These are phyloP conservation scores for Ascoidea tarda DNA, from an alignment of 805 yeast species.

Conservation along the genomic window DNA sequence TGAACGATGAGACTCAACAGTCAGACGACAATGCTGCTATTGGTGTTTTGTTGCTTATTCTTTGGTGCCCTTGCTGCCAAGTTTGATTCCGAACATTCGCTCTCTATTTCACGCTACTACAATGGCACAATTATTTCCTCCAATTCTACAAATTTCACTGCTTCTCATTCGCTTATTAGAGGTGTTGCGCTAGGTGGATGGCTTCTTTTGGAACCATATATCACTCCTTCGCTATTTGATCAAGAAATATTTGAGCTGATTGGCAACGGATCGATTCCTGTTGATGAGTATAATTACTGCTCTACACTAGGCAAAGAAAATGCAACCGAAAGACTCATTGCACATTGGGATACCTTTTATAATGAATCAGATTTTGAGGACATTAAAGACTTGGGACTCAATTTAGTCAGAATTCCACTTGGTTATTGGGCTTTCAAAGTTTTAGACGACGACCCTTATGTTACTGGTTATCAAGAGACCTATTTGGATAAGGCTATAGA, in stretches of 20 bases:
- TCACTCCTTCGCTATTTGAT: constrained; percentile 64
- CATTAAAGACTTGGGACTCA: constrained; percentile 53
- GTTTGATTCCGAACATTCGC: no score
- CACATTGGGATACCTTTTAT: constrained; percentile 73
- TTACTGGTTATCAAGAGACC: constrained; percentile 52
- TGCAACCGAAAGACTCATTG: constrained; percentile 34
- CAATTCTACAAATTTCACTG: no score
- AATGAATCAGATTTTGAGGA: constrained; percentile 55
- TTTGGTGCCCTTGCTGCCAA: no score
- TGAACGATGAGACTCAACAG: no score
- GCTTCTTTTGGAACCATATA: constrained; percentile 79
- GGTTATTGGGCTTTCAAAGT: constrained; percentile 86
- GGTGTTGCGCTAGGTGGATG: constrained; percentile 88
- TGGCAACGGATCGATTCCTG: constrained; percentile 30
- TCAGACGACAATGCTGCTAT: no score
- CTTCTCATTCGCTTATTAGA: constrained; percentile 4
- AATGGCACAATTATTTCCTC: no score
- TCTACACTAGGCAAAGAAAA: constrained; percentile 43
- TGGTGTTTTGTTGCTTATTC: no score
- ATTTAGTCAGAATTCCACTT: constrained; percentile 79
- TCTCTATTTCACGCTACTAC: no score
- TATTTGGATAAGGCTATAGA: constrained; percentile 67
- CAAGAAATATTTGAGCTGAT: constrained; percentile 17
- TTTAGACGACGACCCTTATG: constrained; percentile 66
- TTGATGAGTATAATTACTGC: constrained; percentile 70